A percentile compares a stretch with the other conserved stretches of the same genome.
Conservation (phyloP, 768 basidiomycete genomes). For the Collybiopsis luxurians region DNA sequence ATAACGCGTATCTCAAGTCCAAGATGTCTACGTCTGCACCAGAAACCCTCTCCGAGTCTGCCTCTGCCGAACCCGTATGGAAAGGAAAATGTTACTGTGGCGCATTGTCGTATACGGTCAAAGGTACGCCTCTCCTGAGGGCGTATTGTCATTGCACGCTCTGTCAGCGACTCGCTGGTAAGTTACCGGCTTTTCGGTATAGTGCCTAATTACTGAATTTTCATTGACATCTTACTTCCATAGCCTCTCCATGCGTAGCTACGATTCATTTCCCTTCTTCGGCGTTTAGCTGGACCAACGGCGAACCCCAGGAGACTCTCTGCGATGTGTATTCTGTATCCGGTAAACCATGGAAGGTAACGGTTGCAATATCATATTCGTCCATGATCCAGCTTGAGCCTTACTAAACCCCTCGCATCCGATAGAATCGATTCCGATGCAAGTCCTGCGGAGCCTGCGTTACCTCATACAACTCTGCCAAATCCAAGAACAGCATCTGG, state of each 20-base stretch:
- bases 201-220: neutral
- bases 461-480: slow-evolving; percentile 49
- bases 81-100: slow-evolving; percentile 62
- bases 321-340: slow-evolving; percentile 49
- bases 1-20: too few relatives aligned
- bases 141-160: slow-evolving; percentile 70
- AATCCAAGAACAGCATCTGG: slow-evolving; percentile 54
- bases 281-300: slow-evolving; percentile 55
- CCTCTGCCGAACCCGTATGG: slow-evolving; percentile 10
- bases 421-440: slow-evolving; percentile 52
- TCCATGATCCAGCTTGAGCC: neutral
- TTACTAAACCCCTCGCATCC: neutral
- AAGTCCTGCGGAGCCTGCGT: slow-evolving; percentile 56
- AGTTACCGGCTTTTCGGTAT: slow-evolving; percentile 14
- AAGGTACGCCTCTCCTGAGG: slow-evolving; percentile 47
- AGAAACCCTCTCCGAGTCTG: too few relatives aligned
- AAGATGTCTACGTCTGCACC: too few relatives aligned
- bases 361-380: too few relatives aligned
- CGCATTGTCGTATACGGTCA: slow-evolving; percentile 43
- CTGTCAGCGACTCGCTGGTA: slow-evolving; percentile 63
- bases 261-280: slow-evolving; percentile 53
- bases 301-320: slow-evolving; percentile 26
- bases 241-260: slow-evolving; percentile 61
- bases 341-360: slow-evolving; percentile 49
- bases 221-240: neutral